Percentiles rank a stretch among this genome's conserved stretches.
These are phyloP conservation scores for Coemansia sp. DNA, from an alignment of 192 early-diverging fungal species.

Conservation along the genomic window DNA sequence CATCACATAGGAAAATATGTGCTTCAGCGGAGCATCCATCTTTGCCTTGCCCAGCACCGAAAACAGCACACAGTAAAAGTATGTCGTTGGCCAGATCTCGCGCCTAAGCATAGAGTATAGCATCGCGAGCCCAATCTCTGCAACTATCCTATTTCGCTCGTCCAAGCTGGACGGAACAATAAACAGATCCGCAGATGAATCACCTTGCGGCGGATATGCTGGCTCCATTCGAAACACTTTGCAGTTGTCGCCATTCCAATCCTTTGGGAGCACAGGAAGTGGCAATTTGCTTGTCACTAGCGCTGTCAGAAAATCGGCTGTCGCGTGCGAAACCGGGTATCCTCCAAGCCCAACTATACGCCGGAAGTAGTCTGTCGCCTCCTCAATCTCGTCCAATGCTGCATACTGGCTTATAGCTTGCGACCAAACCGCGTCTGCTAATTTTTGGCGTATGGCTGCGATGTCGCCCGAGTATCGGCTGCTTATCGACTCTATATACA, in stretches of 20 bases:
- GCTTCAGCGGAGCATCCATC: slow-evolving; percentile 19
- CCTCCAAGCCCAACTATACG: slow-evolving; percentile 24
- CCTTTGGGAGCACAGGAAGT: slow-evolving; percentile 25
- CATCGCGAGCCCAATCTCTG: slow-evolving; percentile 39
- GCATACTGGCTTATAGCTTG: slow-evolving; percentile 17
- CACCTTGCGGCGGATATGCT: slow-evolving; percentile 32
- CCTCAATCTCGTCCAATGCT: slow-evolving; percentile 24
- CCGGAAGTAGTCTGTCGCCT: slow-evolving; percentile 29
- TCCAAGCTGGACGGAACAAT: slow-evolving; percentile 10
- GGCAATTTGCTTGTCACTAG: slow-evolving; percentile 14
- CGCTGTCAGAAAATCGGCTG: slow-evolving; percentile 15
- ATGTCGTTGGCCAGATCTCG: slow-evolving; percentile 20
- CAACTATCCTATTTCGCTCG: slow-evolving; percentile 24
- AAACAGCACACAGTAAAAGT: slow-evolving; percentile 35
- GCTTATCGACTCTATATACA: slow-evolving; percentile 20
- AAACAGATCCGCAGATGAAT: slow-evolving; percentile 16
- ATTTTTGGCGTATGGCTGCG: background rate
- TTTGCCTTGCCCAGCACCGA: slow-evolving; percentile 16
- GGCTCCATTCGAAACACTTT: slow-evolving; percentile 24
- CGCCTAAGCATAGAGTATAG: slow-evolving; percentile 29
- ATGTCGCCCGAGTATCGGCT: background rate
- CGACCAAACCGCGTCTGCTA: slow-evolving; percentile 31
- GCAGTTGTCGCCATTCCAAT: slow-evolving; percentile 1
- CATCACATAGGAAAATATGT: slow-evolving; percentile 37
- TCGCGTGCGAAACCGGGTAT: slow-evolving; percentile 23